These are phyloP conservation scores for Hibiscus trionum DNA, from an alignment of 345 rosid species.

Conservation along the genomic window DNA sequence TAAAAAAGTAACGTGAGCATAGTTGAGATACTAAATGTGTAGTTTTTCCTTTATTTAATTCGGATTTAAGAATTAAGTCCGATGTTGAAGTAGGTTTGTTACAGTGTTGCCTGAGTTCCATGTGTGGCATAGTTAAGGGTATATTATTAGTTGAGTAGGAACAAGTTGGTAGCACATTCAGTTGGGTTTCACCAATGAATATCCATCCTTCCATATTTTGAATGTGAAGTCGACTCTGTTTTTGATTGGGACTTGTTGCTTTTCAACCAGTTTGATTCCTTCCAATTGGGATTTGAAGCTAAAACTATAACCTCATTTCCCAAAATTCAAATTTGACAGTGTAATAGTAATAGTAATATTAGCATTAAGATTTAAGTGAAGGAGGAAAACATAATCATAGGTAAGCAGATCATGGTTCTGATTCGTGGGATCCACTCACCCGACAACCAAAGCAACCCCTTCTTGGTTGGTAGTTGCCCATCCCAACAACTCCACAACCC, in stretches of 20 bases:
- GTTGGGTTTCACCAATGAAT: neutral
- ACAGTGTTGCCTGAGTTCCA: neutral
- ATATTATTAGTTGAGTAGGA: neutral
- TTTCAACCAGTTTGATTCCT: neutral
- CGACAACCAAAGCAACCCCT: constrained; percentile 20
- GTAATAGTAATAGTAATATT: too few relatives aligned
- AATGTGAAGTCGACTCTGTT: neutral
- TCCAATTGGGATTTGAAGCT: neutral
- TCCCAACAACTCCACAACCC: constrained; percentile 27
- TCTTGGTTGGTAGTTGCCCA: constrained; percentile 40
- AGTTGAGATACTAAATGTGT: too few relatives aligned
- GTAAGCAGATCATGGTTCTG: constrained; percentile 47
- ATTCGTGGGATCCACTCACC: constrained; percentile 55
- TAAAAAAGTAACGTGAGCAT: too few relatives aligned
- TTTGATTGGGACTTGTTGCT: neutral
- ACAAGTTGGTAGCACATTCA: neutral
- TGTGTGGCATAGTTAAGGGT: neutral
- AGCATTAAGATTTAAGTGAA: neutral
- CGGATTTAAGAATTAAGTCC: too few relatives aligned
- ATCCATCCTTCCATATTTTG: neutral
- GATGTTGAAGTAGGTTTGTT: too few relatives aligned
- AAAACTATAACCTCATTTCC: too few relatives aligned
- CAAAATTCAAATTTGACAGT: too few relatives aligned
- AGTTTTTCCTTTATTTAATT: too few relatives aligned
- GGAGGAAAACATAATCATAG: constrained; percentile 19